A percentile compares a stretch with the other conserved stretches of the same genome.
These are phyloP conservation scores for Aureobasidium sp. DNA, from an alignment of 2,329 filamentous ascomycete genomes.

Conservation along the genomic window DNA sequence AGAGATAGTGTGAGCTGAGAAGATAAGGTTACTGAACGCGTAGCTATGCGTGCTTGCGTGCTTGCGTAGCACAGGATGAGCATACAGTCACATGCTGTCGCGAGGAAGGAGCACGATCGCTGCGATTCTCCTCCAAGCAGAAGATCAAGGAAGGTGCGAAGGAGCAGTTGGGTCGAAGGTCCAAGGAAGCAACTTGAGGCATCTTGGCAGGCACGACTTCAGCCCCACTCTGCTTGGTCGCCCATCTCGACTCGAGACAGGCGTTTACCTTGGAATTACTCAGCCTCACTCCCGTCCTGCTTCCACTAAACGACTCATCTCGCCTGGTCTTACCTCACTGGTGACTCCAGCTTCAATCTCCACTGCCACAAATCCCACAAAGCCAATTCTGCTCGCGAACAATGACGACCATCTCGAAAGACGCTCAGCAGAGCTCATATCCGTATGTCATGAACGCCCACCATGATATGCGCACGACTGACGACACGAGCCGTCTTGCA, in stretches of 20 bases:
- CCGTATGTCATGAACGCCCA: conserved; percentile 40
- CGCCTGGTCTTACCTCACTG: too few relatives aligned
- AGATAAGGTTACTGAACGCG: neutral
- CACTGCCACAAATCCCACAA: neutral
- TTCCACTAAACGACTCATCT: too few relatives aligned
- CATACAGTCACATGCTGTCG: neutral
- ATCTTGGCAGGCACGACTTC: neutral
- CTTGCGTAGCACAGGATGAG: neutral
- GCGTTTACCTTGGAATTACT: neutral
- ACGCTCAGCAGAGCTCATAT: conserved; percentile 67
- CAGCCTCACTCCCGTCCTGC: neutral
- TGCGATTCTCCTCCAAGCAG: neutral
- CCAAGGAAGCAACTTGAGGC: neutral
- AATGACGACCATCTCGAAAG: conserved; percentile 81
- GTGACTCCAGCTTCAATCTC: too few relatives aligned
- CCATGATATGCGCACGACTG: neutral
- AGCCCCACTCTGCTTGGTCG: neutral
- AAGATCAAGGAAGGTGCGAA: neutral
- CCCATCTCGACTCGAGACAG: neutral
- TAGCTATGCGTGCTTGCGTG: neutral
- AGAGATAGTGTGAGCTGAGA: neutral
- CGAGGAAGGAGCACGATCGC: neutral
- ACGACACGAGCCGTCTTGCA: conserved; percentile 24
- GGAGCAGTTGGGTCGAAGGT: neutral
- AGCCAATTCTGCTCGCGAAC: neutral